Evolutionary conservation across 768 basidiomycete species (phyloP).

Genomic region (Russula olivacea): DNA sequence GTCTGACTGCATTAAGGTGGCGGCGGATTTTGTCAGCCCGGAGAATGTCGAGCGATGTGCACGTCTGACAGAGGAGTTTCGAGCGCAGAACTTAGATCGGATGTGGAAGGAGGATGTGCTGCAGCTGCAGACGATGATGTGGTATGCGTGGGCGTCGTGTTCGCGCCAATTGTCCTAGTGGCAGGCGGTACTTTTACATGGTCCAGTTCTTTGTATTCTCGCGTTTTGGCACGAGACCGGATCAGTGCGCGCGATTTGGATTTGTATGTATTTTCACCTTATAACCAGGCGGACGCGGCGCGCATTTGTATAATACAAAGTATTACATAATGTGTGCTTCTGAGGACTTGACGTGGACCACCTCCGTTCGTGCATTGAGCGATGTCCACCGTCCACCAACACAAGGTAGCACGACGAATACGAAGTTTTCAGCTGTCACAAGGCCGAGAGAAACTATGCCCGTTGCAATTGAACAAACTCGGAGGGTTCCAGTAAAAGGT

Average conservation of each 20-base stretch:
- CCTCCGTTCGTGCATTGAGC: not conserved
- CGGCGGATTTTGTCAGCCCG: slow-evolving; percentile 89
- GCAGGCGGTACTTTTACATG: not conserved
- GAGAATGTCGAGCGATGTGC: slow-evolving; percentile 87
- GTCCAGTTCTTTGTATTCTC: not conserved
- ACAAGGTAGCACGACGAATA: not conserved
- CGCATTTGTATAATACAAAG: slow-evolving; percentile 21
- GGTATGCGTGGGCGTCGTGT: slow-evolving; percentile 85
- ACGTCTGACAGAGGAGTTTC: slow-evolving; percentile 78
- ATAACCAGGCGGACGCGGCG: slow-evolving; percentile 10
- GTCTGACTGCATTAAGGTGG: slow-evolving; percentile 92
- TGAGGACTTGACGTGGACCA: too few species aligned
- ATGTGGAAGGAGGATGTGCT: slow-evolving; percentile 93
- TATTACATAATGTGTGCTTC: slow-evolving; percentile 13
- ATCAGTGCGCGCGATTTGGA: slow-evolving; percentile 1
- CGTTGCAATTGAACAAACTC: not conserved
- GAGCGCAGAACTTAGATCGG: slow-evolving; percentile 78
- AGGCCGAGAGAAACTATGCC: not conserved
- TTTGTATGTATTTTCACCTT: slow-evolving; percentile 21
- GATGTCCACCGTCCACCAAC: not conserved
- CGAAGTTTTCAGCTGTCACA: not conserved
- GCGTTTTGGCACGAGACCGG: slow-evolving; percentile 9
- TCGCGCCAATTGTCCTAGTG: slow-evolving; percentile 27
- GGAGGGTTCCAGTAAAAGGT: not conserved
- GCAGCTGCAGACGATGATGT: slow-evolving; percentile 86